These are phyloP conservation scores for barrel medic (Medicago truncatula) DNA, from an alignment of 306 rosid genomes.

Conservation along the genomic window MtrunA17r5.0-ANR NC_053048.1:1527501-1528000, in stretches of 20 bases:
- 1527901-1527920: slow-evolving; percentile 12
- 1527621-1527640: slow-evolving; percentile 1
- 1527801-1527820: too few relatives aligned
- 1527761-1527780: too few relatives aligned
- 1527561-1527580: background rate
- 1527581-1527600: background rate
- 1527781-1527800: too few relatives aligned
- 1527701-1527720: slow-evolving; percentile 1
- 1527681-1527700: background rate
- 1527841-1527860: too few relatives aligned
- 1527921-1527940: background rate
- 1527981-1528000: too few relatives aligned
- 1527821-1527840: too few relatives aligned
- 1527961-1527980: too few relatives aligned
- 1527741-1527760: too few relatives aligned
- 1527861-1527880: slow-evolving; percentile 9
- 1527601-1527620: background rate
- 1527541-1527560: slow-evolving; percentile 11
- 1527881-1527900: background rate
- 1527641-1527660: too few relatives aligned
- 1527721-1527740: too few relatives aligned
- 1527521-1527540: slow-evolving; percentile 34
- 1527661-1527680: background rate
- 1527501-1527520: slow-evolving; percentile 24
- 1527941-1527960: background rate